phyloP scores from a whole-genome alignment of 805 yeast genomes.

The Candida gorgasii region DNA sequence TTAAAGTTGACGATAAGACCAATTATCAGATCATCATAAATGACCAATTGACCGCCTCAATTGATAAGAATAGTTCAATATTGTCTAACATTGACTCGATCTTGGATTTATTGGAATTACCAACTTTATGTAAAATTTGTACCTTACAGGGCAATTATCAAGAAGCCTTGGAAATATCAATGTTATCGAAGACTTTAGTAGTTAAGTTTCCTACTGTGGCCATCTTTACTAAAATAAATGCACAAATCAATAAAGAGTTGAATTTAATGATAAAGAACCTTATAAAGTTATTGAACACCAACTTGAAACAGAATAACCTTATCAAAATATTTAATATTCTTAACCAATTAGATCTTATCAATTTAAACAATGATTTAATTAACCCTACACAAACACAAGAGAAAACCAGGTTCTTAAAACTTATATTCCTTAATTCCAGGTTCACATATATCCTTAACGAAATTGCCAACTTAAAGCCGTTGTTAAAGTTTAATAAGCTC shows the following conservation, averaged over 20 bases:
- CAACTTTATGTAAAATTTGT: conserved; percentile 80
- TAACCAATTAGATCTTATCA: conserved; percentile 62
- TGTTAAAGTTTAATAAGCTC: conserved; percentile 52
- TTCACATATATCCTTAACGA: conserved; percentile 66
- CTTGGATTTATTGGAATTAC: conserved; percentile 78
- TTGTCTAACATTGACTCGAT: conserved; percentile 67
- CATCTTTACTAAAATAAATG: conserved; percentile 51
- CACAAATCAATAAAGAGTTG: conserved; percentile 55
- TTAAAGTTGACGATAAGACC: conserved; percentile 1
- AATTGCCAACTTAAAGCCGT: conserved; percentile 55
- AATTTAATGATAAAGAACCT: conserved; percentile 70
- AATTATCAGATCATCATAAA: conserved; percentile 18
- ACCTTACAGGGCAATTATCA: conserved; percentile 84
- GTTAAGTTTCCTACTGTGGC: conserved; percentile 66
- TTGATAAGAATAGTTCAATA: conserved; percentile 34
- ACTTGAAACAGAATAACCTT: conserved; percentile 74
- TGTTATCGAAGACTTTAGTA: conserved; percentile 66
- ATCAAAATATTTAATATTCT: conserved; percentile 78
- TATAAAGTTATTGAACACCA: conserved; percentile 67
- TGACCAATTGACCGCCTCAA: conserved; percentile 23
- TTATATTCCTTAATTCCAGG: conserved; percentile 67
- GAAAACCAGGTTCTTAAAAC: conserved; percentile 33
- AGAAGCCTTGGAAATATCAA: conserved; percentile 83
- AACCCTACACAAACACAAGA: conserved; percentile 68
- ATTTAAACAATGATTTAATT: conserved; percentile 69